Percentiles rank a stretch among this genome's conserved stretches.
Conservation (phyloP, 805 yeast species). For the Metschnikowia proteae region DNA sequence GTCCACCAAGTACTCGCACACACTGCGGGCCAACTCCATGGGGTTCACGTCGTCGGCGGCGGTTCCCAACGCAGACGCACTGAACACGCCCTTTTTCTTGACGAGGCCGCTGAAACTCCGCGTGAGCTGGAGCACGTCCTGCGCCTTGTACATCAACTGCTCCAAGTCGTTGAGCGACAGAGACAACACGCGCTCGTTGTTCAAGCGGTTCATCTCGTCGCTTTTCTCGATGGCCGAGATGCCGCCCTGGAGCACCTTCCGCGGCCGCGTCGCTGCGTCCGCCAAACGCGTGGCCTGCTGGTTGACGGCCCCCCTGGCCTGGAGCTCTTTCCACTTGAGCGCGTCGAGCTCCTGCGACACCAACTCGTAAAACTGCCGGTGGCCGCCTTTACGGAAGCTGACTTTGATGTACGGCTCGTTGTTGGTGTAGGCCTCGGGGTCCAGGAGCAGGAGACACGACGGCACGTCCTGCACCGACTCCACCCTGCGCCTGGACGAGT, state of each 20-base stretch:
- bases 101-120: conserved; percentile 14
- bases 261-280: conserved; percentile 13
- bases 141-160: conserved; percentile 72
- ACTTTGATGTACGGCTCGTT: conserved; percentile 49
- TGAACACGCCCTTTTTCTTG: conserved; percentile 4
- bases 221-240: conserved; percentile 64
- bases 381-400: conserved; percentile 75
- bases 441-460: conserved; percentile 26
- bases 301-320: conserved; percentile 22
- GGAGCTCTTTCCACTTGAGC: conserved; percentile 46
- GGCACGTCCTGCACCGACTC: conserved; percentile 5
- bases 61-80: conserved; percentile 19
- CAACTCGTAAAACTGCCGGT: conserved; percentile 47
- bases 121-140: conserved; percentile 56
- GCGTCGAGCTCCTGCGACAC: conserved; percentile 41
- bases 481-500: no score
- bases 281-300: conserved; percentile 26
- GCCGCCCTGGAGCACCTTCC: conserved; percentile 44
- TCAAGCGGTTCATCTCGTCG: conserved; percentile 51
- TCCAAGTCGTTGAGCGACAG: conserved; percentile 74
- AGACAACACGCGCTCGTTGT: conserved; percentile 58
- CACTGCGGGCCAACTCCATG: conserved; percentile 70
- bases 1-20: conserved; percentile 61
- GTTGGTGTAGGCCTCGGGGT: conserved; percentile 32
- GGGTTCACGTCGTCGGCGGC: conserved; percentile 35